Percentiles rank a stretch among this genome's conserved stretches.
Evolutionary conservation across 176 grass and related monocot genomes (phyloP).

Genomic region (Puya raimondii): DNA sequence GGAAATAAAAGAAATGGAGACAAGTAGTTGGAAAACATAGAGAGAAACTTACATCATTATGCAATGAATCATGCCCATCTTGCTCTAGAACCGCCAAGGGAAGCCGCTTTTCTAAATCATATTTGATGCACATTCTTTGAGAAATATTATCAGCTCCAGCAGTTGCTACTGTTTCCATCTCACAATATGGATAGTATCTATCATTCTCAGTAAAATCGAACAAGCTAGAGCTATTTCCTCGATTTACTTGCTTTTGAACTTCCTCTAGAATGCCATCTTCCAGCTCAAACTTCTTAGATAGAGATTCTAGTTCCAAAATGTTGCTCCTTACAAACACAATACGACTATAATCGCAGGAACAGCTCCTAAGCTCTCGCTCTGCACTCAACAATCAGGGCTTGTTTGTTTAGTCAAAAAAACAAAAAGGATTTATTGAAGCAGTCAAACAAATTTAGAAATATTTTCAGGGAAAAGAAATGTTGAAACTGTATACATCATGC

Average conservation of each 20-base stretch:
- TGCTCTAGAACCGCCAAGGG: neutral
- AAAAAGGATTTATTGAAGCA: neutral
- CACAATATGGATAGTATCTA: constrained; percentile 20
- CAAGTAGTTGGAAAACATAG: too few species aligned
- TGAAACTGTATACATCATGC: neutral
- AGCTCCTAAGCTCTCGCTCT: constrained; percentile 78
- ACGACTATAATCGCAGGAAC: constrained; percentile 43
- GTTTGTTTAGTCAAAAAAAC: neutral
- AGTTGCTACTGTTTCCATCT: constrained; percentile 19
- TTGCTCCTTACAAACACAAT: constrained; percentile 60
- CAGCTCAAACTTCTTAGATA: constrained; percentile 55
- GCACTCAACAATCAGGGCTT: constrained; percentile 14
- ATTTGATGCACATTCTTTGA: constrained; percentile 9
- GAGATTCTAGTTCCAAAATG: constrained; percentile 54
- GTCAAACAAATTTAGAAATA: neutral
- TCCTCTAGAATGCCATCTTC: constrained; percentile 32
- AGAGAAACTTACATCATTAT: constrained; percentile 3
- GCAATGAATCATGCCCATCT: neutral
- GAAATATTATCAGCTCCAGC: constrained; percentile 24
- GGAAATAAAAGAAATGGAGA: neutral
- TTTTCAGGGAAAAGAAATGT: neutral
- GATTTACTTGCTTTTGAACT: constrained; percentile 44
- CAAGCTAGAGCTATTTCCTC: constrained; percentile 14
- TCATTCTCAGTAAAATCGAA: constrained; percentile 12
- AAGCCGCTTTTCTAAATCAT: constrained; percentile 13